Conservation (phyloP, 108 stramenopile genomes). For the Fragilariopsis cylindrus region DNA sequence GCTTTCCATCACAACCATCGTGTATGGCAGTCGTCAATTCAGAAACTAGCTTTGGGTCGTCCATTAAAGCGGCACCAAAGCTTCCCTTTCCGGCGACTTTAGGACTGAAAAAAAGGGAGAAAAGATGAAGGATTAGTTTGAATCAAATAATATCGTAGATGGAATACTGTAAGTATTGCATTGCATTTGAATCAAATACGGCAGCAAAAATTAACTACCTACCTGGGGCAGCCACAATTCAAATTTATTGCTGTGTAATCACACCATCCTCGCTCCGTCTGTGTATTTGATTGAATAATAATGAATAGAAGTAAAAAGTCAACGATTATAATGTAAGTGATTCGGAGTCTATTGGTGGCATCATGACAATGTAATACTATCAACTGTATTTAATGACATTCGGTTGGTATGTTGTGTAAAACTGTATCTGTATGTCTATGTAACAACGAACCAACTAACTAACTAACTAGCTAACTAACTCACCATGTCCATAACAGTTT, state of each 20-base stretch:
- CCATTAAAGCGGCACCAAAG: slow-evolving; percentile 99
- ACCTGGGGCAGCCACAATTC: slow-evolving; percentile 96
- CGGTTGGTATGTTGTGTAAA: too few species aligned
- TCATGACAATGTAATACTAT: too few species aligned
- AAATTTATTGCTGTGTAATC: slow-evolving; percentile 97
- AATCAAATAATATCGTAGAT: neutral
- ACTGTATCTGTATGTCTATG: too few species aligned
- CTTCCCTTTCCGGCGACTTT: slow-evolving; percentile 95
- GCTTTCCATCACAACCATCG: slow-evolving; percentile 56
- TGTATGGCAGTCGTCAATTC: slow-evolving; percentile 71
- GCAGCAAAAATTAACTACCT: neutral
- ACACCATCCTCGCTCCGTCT: slow-evolving; percentile 57
- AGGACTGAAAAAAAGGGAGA: slow-evolving; percentile 44
- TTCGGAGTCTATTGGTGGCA: too few species aligned
- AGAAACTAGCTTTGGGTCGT: slow-evolving; percentile 84
- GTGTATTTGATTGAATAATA: neutral
- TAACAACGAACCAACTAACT: too few species aligned
- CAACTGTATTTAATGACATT: too few species aligned
- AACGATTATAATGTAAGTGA: too few species aligned
- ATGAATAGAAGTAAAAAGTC: too few species aligned
- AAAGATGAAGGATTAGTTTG: neutral
- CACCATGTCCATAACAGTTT: slow-evolving; percentile 66
- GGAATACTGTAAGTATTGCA: too few species aligned
- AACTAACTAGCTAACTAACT: neutral
- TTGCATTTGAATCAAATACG: too few species aligned